Evolutionary conservation across 2,329 filamentous ascomycete genomes (phyloP).

Genomic region (Amauroascus niger): DNA sequence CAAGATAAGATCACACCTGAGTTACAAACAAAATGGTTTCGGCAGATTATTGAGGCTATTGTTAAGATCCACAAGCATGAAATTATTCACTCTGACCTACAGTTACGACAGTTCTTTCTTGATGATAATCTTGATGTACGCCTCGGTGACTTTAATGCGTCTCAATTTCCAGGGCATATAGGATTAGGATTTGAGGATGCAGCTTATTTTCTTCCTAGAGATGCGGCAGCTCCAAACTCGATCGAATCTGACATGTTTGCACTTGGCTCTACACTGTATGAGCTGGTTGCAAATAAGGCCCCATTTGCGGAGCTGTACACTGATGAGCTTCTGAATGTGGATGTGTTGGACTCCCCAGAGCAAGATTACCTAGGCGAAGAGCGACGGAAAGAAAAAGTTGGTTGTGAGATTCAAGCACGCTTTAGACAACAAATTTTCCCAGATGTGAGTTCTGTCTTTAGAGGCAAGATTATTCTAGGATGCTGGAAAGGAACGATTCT

Average conservation of each 20-base stretch:
- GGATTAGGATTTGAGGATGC: conserved; percentile 12
- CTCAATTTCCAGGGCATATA: neutral
- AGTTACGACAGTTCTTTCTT: conserved; percentile 17
- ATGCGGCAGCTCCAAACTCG: conserved; percentile 15
- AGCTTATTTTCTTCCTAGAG: conserved; percentile 15
- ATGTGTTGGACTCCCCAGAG: too few species aligned
- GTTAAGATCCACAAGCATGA: conserved; percentile 16
- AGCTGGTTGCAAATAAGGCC: conserved; percentile 1
- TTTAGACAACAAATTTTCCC: neutral
- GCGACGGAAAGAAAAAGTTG: neutral
- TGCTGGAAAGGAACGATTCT: neutral
- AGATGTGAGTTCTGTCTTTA: neutral
- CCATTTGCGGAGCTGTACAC: neutral
- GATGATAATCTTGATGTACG: conserved; percentile 19
- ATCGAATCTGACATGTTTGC: conserved; percentile 18
- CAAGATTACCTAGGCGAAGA: neutral
- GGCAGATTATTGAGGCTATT: conserved; percentile 20
- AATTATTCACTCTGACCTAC: conserved; percentile 22
- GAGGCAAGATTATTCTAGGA: neutral
- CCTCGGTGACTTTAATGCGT: conserved; percentile 18
- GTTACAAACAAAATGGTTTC: neutral
- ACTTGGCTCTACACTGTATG: conserved; percentile 18
- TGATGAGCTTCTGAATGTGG: neutral
- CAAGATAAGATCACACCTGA: neutral
- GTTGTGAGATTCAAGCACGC: neutral